phyloP scores from a whole-genome alignment of 176 grass and related monocot genomes.

The Triticum dicoccoides region DNA sequence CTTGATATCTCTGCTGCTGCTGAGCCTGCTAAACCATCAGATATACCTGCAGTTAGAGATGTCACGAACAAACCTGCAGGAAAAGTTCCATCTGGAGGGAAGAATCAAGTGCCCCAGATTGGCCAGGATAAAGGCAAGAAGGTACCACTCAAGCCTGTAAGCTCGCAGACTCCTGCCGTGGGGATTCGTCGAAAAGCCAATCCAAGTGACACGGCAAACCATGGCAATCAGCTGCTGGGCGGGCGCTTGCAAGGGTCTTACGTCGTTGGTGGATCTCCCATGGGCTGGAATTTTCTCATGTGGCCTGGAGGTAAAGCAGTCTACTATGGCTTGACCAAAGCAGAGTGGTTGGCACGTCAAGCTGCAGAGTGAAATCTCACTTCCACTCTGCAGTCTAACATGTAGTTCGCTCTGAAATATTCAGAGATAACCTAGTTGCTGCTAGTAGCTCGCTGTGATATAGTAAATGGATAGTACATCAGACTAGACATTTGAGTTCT shows the following conservation, averaged over 20 bases:
- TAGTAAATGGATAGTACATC: constrained; percentile 5
- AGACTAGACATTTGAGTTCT: neutral
- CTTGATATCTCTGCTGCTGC: constrained; percentile 26
- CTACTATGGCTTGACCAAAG: constrained; percentile 67
- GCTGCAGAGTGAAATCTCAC: constrained; percentile 33
- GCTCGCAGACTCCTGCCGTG: constrained; percentile 5
- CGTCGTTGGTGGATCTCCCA: constrained; percentile 75
- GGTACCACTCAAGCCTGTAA: constrained; percentile 28
- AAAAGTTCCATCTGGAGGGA: neutral
- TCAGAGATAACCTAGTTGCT: constrained; percentile 7
- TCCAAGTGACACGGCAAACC: constrained; percentile 25
- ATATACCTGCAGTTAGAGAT: neutral
- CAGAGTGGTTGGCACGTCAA: constrained; percentile 38
- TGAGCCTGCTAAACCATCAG: constrained; percentile 34
- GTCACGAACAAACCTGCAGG: constrained; percentile 18
- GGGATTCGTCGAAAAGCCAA: neutral
- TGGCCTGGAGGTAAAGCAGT: constrained; percentile 58
- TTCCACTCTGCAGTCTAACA: neutral
- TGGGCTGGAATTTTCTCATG: constrained; percentile 80
- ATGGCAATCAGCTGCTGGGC: constrained; percentile 39
- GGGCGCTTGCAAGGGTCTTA: constrained; percentile 54
- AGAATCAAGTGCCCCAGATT: constrained; percentile 23
- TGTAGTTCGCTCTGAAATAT: neutral
- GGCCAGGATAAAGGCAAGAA: constrained; percentile 5
- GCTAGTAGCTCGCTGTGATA: neutral